Percentiles rank a stretch among this genome's conserved stretches.
phyloP scores from a whole-genome alignment of 768 basidiomycete species.

The Amanita subjunquillea region DNA sequence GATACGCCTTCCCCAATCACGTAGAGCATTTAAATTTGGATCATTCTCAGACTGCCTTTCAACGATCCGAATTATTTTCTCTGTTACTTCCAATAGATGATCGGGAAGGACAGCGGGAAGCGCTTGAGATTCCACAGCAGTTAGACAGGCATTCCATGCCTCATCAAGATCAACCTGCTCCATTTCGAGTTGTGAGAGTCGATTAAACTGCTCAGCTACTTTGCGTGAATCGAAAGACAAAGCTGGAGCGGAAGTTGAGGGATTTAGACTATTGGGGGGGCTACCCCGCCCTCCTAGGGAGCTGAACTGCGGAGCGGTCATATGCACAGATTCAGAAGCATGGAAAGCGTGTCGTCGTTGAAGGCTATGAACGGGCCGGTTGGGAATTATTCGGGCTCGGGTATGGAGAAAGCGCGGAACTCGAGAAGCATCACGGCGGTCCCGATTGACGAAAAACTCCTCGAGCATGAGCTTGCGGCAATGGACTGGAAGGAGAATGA shows the following conservation, averaged over 20 bases:
- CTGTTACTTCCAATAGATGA: background rate
- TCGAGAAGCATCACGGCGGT: background rate
- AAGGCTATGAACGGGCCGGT: conserved; percentile 5
- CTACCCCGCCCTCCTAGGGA: background rate
- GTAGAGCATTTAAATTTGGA: conserved; percentile 13
- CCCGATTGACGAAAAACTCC: conserved; percentile 3
- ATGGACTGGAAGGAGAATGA: conserved; percentile 4
- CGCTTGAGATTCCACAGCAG: conserved; percentile 8
- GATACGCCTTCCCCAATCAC: conserved; percentile 27
- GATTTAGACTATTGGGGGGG: background rate
- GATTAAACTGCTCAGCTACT: background rate
- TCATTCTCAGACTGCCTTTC: conserved; percentile 9
- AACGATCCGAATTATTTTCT: background rate
- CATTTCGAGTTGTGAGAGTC: background rate
- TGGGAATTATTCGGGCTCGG: conserved; percentile 7
- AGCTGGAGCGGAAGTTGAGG: conserved; percentile 1
- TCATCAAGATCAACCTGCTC: conserved; percentile 23
- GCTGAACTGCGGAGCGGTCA: background rate
- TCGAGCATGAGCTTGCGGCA: conserved; percentile 4
- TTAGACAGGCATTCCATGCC: conserved; percentile 29
- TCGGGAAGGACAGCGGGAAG: background rate
- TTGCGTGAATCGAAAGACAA: background rate
- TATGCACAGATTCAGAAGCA: conserved; percentile 8
- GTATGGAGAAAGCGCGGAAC: conserved; percentile 1
- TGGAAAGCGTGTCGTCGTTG: conserved; percentile 19